Conservation (phyloP, 352 stramenopile species). For the Pythium dissimile region DNA sequence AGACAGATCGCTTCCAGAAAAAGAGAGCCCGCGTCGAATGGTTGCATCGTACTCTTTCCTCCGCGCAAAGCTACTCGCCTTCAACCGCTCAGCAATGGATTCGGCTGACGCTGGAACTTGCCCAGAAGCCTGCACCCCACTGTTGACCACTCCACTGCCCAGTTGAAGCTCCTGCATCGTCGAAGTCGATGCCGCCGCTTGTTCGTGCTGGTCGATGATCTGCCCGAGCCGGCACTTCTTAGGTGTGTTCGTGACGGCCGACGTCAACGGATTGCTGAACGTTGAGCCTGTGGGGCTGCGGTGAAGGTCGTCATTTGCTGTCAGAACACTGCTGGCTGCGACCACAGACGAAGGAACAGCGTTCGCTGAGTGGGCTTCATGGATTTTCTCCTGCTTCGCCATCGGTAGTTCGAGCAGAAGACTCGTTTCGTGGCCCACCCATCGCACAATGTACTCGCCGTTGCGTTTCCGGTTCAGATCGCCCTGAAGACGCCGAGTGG, state of each 20-base stretch:
- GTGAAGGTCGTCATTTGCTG: conserved; percentile 4
- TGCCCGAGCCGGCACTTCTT: conserved; percentile 54
- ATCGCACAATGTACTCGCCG: conserved; percentile 76
- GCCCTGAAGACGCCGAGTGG: conserved; percentile 66
- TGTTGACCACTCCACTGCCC: not conserved
- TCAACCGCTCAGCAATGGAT: conserved; percentile 40
- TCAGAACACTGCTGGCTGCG: no score
- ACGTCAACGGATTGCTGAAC: conserved; percentile 3
- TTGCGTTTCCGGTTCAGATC: conserved; percentile 80
- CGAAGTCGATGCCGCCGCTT: conserved; percentile 18
- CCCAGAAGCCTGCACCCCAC: not conserved
- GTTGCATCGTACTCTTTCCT: conserved; percentile 67
- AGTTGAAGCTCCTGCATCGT: conserved; percentile 4
- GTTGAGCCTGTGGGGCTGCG: not conserved
- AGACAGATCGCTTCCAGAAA: conserved; percentile 19
- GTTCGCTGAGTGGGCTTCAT: conserved; percentile 37
- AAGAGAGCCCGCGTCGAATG: conserved; percentile 33
- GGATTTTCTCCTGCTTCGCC: conserved; percentile 37
- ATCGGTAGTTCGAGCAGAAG: conserved; percentile 62
- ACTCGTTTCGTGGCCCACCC: conserved; percentile 82
- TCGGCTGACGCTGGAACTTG: not conserved
- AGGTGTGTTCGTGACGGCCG: conserved; percentile 40
- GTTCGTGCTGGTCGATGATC: conserved; percentile 61
- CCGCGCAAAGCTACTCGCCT: conserved; percentile 68
- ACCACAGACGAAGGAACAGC: conserved; percentile 1